Conservation (phyloP, 805 yeast genomes). For the Diddensiella santjacobensis region DNA sequence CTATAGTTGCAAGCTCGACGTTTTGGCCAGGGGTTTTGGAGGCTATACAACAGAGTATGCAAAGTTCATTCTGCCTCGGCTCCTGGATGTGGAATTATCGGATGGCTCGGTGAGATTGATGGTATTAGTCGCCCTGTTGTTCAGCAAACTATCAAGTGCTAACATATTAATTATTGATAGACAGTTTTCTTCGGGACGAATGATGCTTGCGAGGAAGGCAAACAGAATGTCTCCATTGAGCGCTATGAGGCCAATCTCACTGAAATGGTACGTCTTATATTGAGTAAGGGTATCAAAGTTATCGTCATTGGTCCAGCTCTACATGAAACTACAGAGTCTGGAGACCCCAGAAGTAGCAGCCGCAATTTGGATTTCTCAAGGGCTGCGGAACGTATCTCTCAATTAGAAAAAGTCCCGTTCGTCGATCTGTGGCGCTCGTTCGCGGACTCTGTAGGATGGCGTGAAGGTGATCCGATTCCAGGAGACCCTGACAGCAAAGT, state of each 20-base stretch:
- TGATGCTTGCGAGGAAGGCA: too few relatives aligned
- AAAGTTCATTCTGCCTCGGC: conserved; percentile 42
- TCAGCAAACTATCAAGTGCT: too few relatives aligned
- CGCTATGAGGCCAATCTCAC: conserved; percentile 48
- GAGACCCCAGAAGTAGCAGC: background rate
- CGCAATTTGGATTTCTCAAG: conserved; percentile 47
- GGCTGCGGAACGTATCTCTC: conserved; percentile 46
- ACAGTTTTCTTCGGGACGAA: conserved; percentile 79
- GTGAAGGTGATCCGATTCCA: conserved; percentile 30
- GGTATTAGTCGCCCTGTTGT: too few relatives aligned
- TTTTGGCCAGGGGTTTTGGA: conserved; percentile 67
- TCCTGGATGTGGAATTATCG: conserved; percentile 48
- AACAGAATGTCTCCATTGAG: conserved; percentile 54
- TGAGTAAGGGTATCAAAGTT: conserved; percentile 44
- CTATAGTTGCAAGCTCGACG: conserved; percentile 58
- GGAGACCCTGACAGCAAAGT: conserved; percentile 14
- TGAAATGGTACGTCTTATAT: conserved; percentile 40
- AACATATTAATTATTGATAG: too few relatives aligned
- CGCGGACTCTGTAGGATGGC: conserved; percentile 40
- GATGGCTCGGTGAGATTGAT: conserved; percentile 36
- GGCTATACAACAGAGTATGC: conserved; percentile 75
- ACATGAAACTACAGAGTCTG: conserved; percentile 34
- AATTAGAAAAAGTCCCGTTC: conserved; percentile 48
- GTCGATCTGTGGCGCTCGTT: conserved; percentile 52
- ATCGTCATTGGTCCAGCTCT: conserved; percentile 61